Evolutionary conservation across 257 asterid genomes (phyloP).

Genomic region (Ligustrum vulgare): DNA sequence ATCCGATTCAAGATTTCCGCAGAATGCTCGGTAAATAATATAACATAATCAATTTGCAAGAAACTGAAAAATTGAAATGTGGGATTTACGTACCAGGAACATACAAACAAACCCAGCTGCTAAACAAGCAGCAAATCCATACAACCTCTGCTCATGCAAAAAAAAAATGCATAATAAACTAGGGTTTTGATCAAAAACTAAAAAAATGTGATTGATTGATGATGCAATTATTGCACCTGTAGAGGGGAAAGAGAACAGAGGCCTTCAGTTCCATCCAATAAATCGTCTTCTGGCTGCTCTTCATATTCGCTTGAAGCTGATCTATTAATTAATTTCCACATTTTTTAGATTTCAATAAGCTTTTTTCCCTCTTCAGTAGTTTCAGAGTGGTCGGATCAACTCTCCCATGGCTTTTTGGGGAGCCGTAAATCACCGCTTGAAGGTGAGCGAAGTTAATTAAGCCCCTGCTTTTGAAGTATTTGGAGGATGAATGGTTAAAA

Average conservation of each 20-base stretch:
- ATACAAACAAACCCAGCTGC: constrained; percentile 72
- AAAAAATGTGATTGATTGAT: constrained; percentile 1
- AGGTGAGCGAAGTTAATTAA: not conserved
- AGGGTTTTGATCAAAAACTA: constrained; percentile 15
- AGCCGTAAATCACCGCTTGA: constrained; percentile 1
- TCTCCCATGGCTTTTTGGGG: constrained; percentile 9
- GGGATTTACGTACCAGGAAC: constrained; percentile 69
- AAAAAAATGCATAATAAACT: constrained; percentile 12
- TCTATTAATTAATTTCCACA: constrained; percentile 55
- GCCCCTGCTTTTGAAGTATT: too few species aligned
- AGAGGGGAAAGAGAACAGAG: constrained; percentile 71
- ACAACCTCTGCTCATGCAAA: constrained; percentile 67
- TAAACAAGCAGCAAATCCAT: constrained; percentile 80
- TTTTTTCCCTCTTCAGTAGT: not conserved
- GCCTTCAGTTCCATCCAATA: constrained; percentile 68
- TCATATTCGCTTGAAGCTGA: constrained; percentile 50
- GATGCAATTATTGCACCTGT: constrained; percentile 48
- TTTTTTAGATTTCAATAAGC: constrained; percentile 18
- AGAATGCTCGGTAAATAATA: not conserved
- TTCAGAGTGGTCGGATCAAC: constrained; percentile 12
- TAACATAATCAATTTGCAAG: not conserved
- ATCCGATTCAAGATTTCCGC: not conserved
- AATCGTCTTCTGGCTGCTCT: constrained; percentile 53
- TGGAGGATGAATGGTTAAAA: too few species aligned
- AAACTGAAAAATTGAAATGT: constrained; percentile 11